Percentiles rank a stretch among this genome's conserved stretches.
These are phyloP conservation scores for Annulohypoxylon truncatum DNA, from an alignment of 2,329 filamentous ascomycete species.

Conservation along the genomic window DNA sequence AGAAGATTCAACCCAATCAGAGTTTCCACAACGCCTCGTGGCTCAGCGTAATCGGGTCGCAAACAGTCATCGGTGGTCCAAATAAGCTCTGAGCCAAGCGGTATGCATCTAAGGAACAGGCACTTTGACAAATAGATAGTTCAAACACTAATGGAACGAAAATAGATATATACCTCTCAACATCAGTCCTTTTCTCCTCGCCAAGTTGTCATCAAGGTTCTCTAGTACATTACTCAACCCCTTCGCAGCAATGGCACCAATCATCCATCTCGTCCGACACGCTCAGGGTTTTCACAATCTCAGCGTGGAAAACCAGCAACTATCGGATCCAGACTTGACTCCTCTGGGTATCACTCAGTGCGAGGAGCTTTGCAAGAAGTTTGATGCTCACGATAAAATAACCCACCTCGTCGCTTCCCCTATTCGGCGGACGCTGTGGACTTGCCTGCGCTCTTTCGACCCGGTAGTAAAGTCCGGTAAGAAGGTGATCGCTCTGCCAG, in stretches of 20 bases:
- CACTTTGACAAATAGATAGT: neutral
- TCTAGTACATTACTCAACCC: neutral
- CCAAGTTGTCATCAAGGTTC: neutral
- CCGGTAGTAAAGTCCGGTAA: slow-evolving; percentile 59
- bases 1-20: slow-evolving; percentile 31
- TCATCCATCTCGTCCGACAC: slow-evolving; percentile 77
- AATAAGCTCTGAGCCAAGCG: slow-evolving; percentile 17
- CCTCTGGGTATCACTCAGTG: slow-evolving; percentile 82
- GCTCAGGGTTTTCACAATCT: slow-evolving; percentile 88
- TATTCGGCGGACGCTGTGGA: slow-evolving; percentile 83
- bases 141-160: slow-evolving; percentile 5
- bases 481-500: slow-evolving; percentile 74
- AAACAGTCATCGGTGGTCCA: slow-evolving; percentile 23
- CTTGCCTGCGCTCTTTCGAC: slow-evolving; percentile 76
- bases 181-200: neutral
- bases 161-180: neutral
- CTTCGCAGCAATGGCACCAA: slow-evolving; percentile 59
- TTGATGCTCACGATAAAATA: slow-evolving; percentile 73
- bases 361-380: slow-evolving; percentile 67
- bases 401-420: slow-evolving; percentile 82
- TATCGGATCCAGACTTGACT: slow-evolving; percentile 85
- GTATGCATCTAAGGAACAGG: slow-evolving; percentile 19
- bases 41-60: slow-evolving; percentile 30
- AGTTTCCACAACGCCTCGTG: slow-evolving; percentile 26
- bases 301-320: slow-evolving; percentile 71